Base-by-base conservation (phyloP, 2,329 filamentous ascomycete species). In the Phaeosphaeria sp. region DNA sequence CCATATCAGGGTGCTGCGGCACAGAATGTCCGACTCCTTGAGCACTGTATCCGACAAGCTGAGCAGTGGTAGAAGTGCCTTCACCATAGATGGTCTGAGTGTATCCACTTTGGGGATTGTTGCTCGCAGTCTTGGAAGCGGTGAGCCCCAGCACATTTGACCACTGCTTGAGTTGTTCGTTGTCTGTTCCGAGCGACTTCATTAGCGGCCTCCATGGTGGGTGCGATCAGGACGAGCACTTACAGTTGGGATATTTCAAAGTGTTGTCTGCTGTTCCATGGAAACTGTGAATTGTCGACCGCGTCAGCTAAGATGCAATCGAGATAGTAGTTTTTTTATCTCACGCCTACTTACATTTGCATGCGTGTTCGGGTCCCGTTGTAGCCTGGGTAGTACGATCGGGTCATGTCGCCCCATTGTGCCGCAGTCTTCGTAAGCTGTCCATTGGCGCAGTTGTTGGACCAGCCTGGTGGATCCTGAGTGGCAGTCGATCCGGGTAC, bases 401-500 rank as follows among this genome's bases (percentile, higher is more conserved):
- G 44, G 0, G 57, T 57, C 25, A 58, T 17, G 47, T 65, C 63
- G 15, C 62, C 66, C 66, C 66, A 69, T 30, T 62, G 44, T 25
- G 58, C 46, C 20, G 60, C 58, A 2, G 66, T 63, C 49, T 65
- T 58, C 9, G 55, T 65, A 22, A 58, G 25, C 49, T 65, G 60
- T 0, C 66, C 66, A 22, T 60, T 61, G 0, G 63, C 61, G 39
- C 66, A 69, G 46, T 39, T 48, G 51, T 65, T 63, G 48, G n/a
- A 52, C 60, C 62, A 67, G 1, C 72, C 76, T 46, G 76, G 69
- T 0, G 79, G 80, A 44, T 75, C 76, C 21, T 77, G 75, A 1
- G 78, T 72, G 6, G 61, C 60, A 7, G 60, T 64, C 17, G 61
- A 47, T 27, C 59, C 59, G 17, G 59, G 41, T 13, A 67, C 69